Percentiles rank a stretch among this genome's conserved stretches.
Conservation (phyloP, 2,329 filamentous ascomycete species). For the Fusarium algeriense region DNA sequence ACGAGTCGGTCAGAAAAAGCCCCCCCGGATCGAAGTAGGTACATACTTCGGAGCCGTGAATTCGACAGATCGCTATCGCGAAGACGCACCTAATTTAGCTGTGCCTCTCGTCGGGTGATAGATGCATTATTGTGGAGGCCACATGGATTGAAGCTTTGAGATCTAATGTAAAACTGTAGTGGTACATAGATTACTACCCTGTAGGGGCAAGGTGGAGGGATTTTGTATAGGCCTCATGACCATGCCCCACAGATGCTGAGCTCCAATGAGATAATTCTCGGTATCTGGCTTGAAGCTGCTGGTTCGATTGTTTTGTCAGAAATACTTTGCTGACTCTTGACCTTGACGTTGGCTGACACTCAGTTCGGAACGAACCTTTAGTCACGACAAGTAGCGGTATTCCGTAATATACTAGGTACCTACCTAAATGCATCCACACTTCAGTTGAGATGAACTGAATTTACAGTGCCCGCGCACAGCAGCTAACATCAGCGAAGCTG, state of each 20-base stretch:
- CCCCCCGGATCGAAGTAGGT: background rate
- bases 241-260: slow-evolving; percentile 5
- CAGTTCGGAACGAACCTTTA: slow-evolving; percentile 9
- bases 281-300: background rate
- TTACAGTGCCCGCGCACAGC: background rate
- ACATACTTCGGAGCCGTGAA: background rate
- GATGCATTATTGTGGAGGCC: background rate
- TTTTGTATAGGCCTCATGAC: slow-evolving; percentile 17
- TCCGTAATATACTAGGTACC: too few relatives aligned
- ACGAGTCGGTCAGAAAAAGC: slow-evolving; percentile 11
- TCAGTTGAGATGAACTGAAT: background rate
- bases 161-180: background rate
- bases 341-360: background rate
- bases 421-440: background rate
- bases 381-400: background rate
- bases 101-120: slow-evolving; percentile 18
- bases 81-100: slow-evolving; percentile 1
- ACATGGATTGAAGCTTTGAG: background rate
- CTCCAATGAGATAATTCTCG: background rate
- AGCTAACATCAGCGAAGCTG: background rate
- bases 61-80: background rate
- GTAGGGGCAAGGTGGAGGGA: slow-evolving; percentile 20
- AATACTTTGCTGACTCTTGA: slow-evolving; percentile 2
- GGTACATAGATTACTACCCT: slow-evolving; percentile 12
- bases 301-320: background rate